Conservation (phyloP, 139 green algal species). For the Dunaliella primolecta region DNA sequence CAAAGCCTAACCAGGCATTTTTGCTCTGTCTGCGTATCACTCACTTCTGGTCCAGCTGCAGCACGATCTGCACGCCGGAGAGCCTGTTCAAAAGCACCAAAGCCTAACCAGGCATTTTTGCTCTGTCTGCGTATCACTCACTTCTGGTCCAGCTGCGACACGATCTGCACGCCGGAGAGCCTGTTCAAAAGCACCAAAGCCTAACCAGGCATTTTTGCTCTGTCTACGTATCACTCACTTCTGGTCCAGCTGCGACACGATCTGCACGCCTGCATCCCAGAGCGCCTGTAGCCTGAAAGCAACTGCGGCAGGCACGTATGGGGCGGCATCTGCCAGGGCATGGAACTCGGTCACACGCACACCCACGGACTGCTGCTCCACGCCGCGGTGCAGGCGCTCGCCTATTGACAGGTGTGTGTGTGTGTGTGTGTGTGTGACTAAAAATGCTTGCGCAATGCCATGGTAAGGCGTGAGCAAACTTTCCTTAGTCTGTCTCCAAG, state of each 20-base stretch:
- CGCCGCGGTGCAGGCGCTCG: slow-evolving; percentile 19
- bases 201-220: too few relatives aligned
- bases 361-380: slow-evolving; percentile 52
- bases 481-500: too few relatives aligned
- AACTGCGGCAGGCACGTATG: slow-evolving; percentile 44
- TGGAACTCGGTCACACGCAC: slow-evolving; percentile 68
- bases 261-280: slow-evolving; percentile 59
- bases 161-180: slow-evolving; percentile 52
- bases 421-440: background rate
- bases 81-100: too few relatives aligned
- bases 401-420: background rate
- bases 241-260: slow-evolving; percentile 60
- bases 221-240: too few relatives aligned
- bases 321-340: slow-evolving; percentile 40
- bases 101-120: too few relatives aligned
- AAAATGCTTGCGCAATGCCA: background rate
- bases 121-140: too few relatives aligned
- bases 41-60: slow-evolving; percentile 50
- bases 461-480: too few relatives aligned
- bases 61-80: slow-evolving; percentile 53
- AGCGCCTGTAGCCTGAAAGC: slow-evolving; percentile 59
- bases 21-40: too few relatives aligned
- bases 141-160: slow-evolving; percentile 56
- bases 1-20: too few relatives aligned
- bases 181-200: too few relatives aligned